A percentile compares a stretch with the other conserved stretches of the same genome.
Conservation (phyloP, 768 basidiomycete species). For the Ephemerocybe angulata region DNA sequence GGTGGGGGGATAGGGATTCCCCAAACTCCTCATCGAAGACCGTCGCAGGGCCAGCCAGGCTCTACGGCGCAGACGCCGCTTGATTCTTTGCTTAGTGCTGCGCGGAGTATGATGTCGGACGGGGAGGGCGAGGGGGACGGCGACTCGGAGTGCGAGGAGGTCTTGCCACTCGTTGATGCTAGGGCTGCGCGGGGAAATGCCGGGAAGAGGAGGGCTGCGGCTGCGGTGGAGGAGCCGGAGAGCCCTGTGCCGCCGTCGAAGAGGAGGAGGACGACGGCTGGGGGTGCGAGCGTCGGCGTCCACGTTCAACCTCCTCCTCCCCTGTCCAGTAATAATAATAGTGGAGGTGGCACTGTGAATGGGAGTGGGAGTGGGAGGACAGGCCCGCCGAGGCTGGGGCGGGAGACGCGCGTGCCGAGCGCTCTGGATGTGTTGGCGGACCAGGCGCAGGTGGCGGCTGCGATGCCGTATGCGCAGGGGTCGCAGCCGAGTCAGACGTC, state of each 20-base stretch:
- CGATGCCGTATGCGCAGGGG: slow-evolving; percentile 35
- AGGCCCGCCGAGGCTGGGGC: slow-evolving; percentile 7
- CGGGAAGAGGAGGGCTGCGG: neutral
- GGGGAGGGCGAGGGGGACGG: slow-evolving; percentile 29
- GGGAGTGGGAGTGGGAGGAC: slow-evolving; percentile 3
- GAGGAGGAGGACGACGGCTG: neutral
- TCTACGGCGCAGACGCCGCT: slow-evolving; percentile 38
- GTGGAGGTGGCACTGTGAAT: neutral
- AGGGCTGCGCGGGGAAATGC: neutral
- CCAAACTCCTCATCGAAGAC: slow-evolving; percentile 3
- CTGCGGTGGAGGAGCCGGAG: neutral
- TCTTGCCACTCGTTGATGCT: neutral
- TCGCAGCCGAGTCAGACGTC: slow-evolving; percentile 4
- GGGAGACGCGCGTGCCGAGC: slow-evolving; percentile 36
- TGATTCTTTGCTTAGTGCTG: slow-evolving; percentile 59
- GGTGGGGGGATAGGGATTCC: neutral
- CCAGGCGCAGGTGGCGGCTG: slow-evolving; percentile 52
- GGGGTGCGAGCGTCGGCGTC: slow-evolving; percentile 4
- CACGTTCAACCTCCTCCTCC: neutral
- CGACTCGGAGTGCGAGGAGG: slow-evolving; percentile 6
- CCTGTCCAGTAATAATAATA: no score
- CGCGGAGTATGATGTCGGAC: slow-evolving; percentile 49
- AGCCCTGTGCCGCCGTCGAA: neutral
- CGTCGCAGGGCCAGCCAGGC: slow-evolving; percentile 6
- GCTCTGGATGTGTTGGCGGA: slow-evolving; percentile 74